phyloP scores from a whole-genome alignment of 2,329 filamentous ascomycete genomes.

The Neonectria sp. region DNA sequence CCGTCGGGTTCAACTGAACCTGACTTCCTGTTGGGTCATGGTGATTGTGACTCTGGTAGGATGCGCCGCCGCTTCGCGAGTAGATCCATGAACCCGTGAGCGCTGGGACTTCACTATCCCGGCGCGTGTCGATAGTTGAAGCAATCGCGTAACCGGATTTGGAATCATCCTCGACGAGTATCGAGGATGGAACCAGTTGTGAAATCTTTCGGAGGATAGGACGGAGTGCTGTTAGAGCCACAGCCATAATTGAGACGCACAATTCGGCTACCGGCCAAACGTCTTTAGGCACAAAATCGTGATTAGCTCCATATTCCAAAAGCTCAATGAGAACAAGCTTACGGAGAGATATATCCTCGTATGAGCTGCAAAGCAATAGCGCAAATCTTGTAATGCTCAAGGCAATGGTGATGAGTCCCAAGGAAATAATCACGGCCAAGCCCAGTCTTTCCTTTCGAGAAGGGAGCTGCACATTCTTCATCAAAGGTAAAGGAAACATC shows the following conservation, averaged over 20 bases:
- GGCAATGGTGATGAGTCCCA: constrained; percentile 39
- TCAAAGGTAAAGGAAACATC: constrained; percentile 39
- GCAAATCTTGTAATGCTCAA: constrained; percentile 41
- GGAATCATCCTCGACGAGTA: not conserved
- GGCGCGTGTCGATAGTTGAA: not conserved
- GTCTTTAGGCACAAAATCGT: not conserved
- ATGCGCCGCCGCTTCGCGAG: constrained; percentile 15
- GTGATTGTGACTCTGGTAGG: not conserved
- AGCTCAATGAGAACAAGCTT: not conserved
- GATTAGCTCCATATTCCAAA: not conserved
- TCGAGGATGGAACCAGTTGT: constrained; percentile 3
- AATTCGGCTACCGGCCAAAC: constrained; percentile 34
- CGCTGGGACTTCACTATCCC: not conserved
- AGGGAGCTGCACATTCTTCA: constrained; percentile 33
- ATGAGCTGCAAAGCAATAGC: constrained; percentile 22
- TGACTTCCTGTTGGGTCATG: constrained; percentile 21
- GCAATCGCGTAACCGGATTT: not conserved
- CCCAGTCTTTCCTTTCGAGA: constrained; percentile 38
- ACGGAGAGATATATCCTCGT: constrained; percentile 30
- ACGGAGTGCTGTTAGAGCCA: constrained; percentile 30
- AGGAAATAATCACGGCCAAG: constrained; percentile 34
- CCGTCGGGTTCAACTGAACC: constrained; percentile 16
- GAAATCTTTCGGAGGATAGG: constrained; percentile 29
- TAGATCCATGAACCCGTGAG: constrained; percentile 1
- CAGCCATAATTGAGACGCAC: constrained; percentile 38